Conservation (phyloP, 805 yeast species). For the Torulaspora quercuum region DNA sequence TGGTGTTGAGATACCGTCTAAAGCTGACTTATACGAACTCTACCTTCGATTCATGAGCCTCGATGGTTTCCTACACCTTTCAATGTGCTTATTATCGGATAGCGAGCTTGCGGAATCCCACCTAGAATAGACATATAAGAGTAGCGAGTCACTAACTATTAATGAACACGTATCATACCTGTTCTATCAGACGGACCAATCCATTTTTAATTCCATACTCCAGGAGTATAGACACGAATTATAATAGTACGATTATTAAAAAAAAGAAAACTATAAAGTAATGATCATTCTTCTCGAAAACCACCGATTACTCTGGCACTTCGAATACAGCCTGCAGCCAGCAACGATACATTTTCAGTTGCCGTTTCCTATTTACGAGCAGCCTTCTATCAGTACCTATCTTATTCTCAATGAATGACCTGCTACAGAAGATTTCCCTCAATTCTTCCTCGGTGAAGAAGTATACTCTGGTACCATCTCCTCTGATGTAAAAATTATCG, state of each 20-base stretch:
- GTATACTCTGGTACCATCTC: slow-evolving; percentile 97
- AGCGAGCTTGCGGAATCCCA: slow-evolving; percentile 6
- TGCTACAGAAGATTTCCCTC: slow-evolving; percentile 61
- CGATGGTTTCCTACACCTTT: slow-evolving; percentile 62
- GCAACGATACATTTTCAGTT: slow-evolving; percentile 90
- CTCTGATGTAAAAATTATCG: slow-evolving; percentile 92
- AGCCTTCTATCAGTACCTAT: slow-evolving; percentile 89
- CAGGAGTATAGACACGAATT: too few relatives aligned
- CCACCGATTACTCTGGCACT: slow-evolving; percentile 12
- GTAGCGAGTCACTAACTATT: too few relatives aligned
- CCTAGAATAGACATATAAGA: slow-evolving; percentile 1
- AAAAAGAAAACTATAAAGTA: too few relatives aligned
- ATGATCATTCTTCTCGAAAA: too few relatives aligned
- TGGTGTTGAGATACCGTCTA: slow-evolving; percentile 50
- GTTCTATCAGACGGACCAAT: too few relatives aligned
- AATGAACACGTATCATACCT: too few relatives aligned
- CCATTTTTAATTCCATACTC: too few relatives aligned
- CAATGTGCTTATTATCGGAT: slow-evolving; percentile 13
- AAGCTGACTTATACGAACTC: slow-evolving; percentile 45
- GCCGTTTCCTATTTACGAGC: slow-evolving; percentile 86
- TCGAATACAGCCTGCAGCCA: slow-evolving; percentile 93
- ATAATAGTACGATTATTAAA: too few relatives aligned
- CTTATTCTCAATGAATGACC: slow-evolving; percentile 60
- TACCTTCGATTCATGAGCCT: slow-evolving; percentile 46
- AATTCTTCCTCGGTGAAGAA: slow-evolving; percentile 95